Evolutionary conservation across 805 yeast genomes (phyloP), one percentile per base, ranked within the genome.

Genomic region (Starmerella stigmatis): DNA sequence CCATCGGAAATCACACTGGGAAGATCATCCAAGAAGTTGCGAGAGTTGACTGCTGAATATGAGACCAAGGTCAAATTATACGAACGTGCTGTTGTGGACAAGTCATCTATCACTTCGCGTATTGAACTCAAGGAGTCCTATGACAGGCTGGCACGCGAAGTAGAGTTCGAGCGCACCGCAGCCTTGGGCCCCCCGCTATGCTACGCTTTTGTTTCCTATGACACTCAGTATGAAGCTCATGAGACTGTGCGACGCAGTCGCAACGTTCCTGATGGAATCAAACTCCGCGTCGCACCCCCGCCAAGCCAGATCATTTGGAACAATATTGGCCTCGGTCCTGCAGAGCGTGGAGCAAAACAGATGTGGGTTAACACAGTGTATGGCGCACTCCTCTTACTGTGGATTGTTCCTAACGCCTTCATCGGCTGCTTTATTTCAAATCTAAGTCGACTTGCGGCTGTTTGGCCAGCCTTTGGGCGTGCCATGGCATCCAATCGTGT

Each of bases 361-460:
- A 47, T 53, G 40, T 55, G 60, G 51, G 64, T 67, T 19, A 63
- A 62, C 41, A 19, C 60, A 1, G 26, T 65, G 2, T 65, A 57
- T 43, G 49, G 52, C 1, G 43, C 46, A 3, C 30, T 66, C 30
- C 37, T 65, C 43, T 29, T 65, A 1, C 48, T 59, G 9, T 65
- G 69, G 69, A 58, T 65, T 17, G 62, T 63, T 3, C 69, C 69
- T 3, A 63, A 60, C 45, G 69, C 70, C 2, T 61, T 66, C 38
- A 61, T 66, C 27, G 68, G 69, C 19, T 63, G 67, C 37, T 66
- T 66, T 40, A 27, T 66, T 11, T 55, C 69, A 9, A 64, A 66
- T 38, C 42, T 66, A 39, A 59, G 59, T 22, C 49, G 67, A 7
- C 51, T 66, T 16, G 69, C 65, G 1, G 55, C 49, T 8, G 53